Evolutionary conservation across 495 filamentous ascomycete species (phyloP).

Genomic region (Sordaria brevicollis): DNA sequence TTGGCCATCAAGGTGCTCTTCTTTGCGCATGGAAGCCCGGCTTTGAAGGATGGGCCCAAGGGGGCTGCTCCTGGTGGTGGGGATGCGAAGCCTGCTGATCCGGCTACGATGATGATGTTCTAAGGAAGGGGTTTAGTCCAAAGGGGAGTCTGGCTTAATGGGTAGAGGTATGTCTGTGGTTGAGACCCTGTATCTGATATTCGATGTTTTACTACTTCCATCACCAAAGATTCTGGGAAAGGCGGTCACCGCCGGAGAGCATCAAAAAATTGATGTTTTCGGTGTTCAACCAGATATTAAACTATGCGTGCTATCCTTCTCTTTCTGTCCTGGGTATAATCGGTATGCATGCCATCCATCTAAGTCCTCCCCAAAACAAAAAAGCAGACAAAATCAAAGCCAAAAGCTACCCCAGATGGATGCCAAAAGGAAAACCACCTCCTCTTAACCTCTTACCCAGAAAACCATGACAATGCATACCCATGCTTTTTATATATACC

Average conservation of each 20-base stretch:
- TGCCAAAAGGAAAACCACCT: not conserved
- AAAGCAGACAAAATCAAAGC: not conserved
- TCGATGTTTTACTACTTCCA: not conserved
- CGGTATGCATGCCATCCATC: not conserved
- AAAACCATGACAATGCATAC: not conserved
- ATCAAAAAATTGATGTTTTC: not conserved
- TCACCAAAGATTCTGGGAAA: not conserved
- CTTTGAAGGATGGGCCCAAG: slow-evolving; percentile 35
- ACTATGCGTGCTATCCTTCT: not conserved
- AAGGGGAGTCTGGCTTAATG: not conserved
- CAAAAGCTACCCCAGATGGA: not conserved
- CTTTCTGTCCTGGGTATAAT: not conserved
- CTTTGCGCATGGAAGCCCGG: slow-evolving; percentile 75
- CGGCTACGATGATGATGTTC: slow-evolving; percentile 13
- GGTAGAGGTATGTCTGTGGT: not conserved
- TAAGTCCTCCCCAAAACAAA: not conserved
- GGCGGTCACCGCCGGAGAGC: not conserved
- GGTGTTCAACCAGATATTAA: not conserved
- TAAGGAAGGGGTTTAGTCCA: not conserved
- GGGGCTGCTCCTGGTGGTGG: slow-evolving; percentile 11
- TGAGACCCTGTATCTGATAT: not conserved
- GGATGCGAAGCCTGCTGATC: slow-evolving; percentile 2
- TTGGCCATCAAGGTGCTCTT: slow-evolving; percentile 93
- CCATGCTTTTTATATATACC: not conserved
- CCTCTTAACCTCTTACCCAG: not conserved